Evolutionary conservation across 306 rosid genomes (phyloP).

Genomic region (Casuarina glauca): DNA sequence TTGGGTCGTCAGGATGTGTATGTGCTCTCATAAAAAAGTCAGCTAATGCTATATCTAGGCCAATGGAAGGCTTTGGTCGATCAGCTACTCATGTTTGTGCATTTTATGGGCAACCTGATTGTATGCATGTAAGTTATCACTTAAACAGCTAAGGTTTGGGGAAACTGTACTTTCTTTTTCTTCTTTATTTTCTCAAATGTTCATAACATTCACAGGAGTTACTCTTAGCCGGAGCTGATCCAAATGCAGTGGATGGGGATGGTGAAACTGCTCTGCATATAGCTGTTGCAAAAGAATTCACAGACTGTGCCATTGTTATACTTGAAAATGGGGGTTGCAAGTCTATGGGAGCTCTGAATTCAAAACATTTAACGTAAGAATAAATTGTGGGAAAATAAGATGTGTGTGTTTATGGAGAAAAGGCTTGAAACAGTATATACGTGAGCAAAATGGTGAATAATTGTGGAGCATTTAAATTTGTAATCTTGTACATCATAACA

Average conservation of each 20-base stretch:
- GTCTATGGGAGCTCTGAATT: slow-evolving; percentile 75
- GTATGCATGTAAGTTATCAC: slow-evolving; percentile 80
- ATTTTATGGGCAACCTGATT: slow-evolving; percentile 97
- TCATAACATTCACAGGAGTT: slow-evolving; percentile 63
- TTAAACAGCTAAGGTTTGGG: slow-evolving; percentile 17
- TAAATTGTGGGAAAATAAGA: neutral
- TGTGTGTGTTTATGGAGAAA: neutral
- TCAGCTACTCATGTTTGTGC: slow-evolving; percentile 97
- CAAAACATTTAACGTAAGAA: slow-evolving; percentile 83
- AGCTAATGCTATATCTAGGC: slow-evolving; percentile 77
- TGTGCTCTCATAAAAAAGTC: slow-evolving; percentile 69
- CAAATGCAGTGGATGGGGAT: slow-evolving; percentile 88
- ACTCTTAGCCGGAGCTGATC: slow-evolving; percentile 94
- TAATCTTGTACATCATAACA: neutral
- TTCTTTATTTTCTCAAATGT: slow-evolving; percentile 19
- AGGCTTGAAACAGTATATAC: neutral
- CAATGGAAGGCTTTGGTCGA: slow-evolving; percentile 91
- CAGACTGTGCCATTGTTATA: slow-evolving; percentile 91
- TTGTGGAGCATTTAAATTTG: neutral
- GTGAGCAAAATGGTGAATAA: neutral
- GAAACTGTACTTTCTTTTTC: slow-evolving; percentile 24
- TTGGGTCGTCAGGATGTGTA: slow-evolving; percentile 95
- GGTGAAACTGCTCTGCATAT: slow-evolving; percentile 94
- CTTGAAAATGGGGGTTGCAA: slow-evolving; percentile 95
- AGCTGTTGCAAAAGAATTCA: slow-evolving; percentile 84